Percentiles rank a stretch among this genome's conserved stretches.
Conservation (phyloP, 208 protist genomes). For the Porcisia hertigi region DNA sequence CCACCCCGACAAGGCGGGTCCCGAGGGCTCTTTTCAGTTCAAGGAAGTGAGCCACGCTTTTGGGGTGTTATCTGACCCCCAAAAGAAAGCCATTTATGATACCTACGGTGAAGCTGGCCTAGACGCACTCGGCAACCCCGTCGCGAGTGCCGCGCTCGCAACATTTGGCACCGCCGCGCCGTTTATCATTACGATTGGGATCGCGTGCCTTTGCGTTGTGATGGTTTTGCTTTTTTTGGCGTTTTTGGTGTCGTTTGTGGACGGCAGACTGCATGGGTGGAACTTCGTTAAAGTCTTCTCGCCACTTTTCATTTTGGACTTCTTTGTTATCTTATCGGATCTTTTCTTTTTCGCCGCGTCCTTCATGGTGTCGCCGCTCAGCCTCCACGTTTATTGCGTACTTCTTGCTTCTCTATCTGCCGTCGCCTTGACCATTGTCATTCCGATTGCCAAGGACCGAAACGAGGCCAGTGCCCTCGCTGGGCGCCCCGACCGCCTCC, state of each 20-base stretch:
- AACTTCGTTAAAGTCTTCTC: conserved; percentile 80
- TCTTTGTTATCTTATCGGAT: conserved; percentile 34
- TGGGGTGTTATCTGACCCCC: conserved; percentile 93
- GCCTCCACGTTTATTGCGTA: conserved; percentile 14
- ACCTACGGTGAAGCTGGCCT: conserved; percentile 56
- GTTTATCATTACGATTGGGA: conserved; percentile 13
- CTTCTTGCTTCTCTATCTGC: conserved; percentile 35
- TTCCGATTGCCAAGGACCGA: conserved; percentile 67
- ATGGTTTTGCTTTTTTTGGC: conserved; percentile 64
- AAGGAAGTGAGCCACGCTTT: conserved; percentile 93
- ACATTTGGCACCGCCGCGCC: conserved; percentile 19
- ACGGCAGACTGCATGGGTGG: conserved; percentile 49
- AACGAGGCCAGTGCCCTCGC: conserved; percentile 36
- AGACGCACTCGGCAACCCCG: conserved; percentile 44
- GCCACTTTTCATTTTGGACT: conserved; percentile 59
- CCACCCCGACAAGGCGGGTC: conserved; percentile 89
- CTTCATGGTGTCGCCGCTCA: conserved; percentile 22
- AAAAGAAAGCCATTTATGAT: conserved; percentile 68
- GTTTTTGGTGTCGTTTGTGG: conserved; percentile 56
- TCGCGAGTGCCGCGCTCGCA: conserved; percentile 31
- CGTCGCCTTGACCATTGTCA: conserved; percentile 54
- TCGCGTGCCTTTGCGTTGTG: conserved; percentile 27
- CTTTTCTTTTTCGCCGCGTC: conserved; percentile 29
- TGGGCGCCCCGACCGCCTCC: conserved; percentile 41
- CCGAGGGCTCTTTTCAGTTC: conserved; percentile 69